Base-by-base conservation (phyloP, 2,329 filamentous ascomycete genomes). In the Trichoderma harzianum region DNA sequence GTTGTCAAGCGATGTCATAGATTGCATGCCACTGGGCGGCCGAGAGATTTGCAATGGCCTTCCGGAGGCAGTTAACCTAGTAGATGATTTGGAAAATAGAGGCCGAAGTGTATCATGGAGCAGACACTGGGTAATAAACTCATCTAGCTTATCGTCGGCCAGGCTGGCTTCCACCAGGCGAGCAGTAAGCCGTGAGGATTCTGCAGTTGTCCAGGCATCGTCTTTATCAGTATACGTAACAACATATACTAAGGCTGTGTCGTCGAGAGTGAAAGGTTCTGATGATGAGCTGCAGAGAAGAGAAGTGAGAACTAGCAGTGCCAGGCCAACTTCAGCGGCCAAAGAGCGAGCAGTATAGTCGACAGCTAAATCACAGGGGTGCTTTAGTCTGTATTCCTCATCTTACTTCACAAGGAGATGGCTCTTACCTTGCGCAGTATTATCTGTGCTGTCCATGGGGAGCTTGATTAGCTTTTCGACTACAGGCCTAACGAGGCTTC, bases 61-160 rank as follows among this genome's bases (percentile, higher is more conserved):
- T 1, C 80, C 80, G 3, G 77, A 77, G 30, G 24, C 74, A 61
- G 8, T 79, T 78, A 62, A 79, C 34, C 74, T 75, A 3, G 88
- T 85, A 24, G 84, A 86, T 18, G 87, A 84, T 72, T 85, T 86
- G 32, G 86, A 84, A 82, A 95, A 94, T 7, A 93, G 82, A 32
- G 90, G 90, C 47, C 90, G 90, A 65, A 95, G 85, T 76, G 90
- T 90, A 76, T 83, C 81, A 73, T 86, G 84, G 5, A 95, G 86
- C 70, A 94, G 83, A 51, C 85, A 81, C n/a, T 85, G 83, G 21
- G 86, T 82, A 74, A 90, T 82, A 74, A 89, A 86, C 4, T 73
- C 28, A n/a, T 73, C 30, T 66, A 77, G 24, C 16, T 60, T 71
- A 0, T 72, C 67, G 11, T 30, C 32, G 7, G 72, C 16, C 6